phyloP scores from a whole-genome alignment of 148 eudicot species.

The Bassia scoparia region DNA sequence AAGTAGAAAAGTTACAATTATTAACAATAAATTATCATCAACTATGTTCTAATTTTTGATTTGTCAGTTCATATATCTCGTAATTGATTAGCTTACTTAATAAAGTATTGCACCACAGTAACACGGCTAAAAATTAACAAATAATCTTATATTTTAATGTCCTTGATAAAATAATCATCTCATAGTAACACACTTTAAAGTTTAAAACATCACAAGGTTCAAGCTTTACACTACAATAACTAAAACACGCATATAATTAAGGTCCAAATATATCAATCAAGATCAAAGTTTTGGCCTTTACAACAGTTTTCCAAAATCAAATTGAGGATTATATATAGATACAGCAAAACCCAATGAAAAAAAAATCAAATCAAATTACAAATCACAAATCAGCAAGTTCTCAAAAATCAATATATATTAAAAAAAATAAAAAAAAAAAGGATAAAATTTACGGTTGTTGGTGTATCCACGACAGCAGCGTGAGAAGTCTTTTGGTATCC shows the following conservation, averaged over 20 bases:
- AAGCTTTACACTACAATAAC: neutral
- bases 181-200: no score
- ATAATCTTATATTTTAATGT: neutral
- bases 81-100: neutral
- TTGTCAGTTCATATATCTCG: neutral
- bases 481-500: slow-evolving; percentile 74
- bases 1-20: no score
- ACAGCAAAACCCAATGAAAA: neutral
- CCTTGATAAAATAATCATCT: no score
- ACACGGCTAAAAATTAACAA: no score
- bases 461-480: slow-evolving; percentile 99
- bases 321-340: neutral
- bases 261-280: slow-evolving; percentile 8
- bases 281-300: neutral
- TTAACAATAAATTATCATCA: no score
- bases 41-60: neutral
- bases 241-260: neutral
- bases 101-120: no score
- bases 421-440: neutral
- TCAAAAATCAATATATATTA: neutral
- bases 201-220: neutral
- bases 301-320: neutral
- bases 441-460: slow-evolving; percentile 58
- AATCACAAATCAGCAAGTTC: neutral
- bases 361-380: neutral